Evolutionary conservation across 805 yeast species (phyloP), one percentile per base, ranked within the genome.

Genomic region (Torulaspora franciscae): DNA sequence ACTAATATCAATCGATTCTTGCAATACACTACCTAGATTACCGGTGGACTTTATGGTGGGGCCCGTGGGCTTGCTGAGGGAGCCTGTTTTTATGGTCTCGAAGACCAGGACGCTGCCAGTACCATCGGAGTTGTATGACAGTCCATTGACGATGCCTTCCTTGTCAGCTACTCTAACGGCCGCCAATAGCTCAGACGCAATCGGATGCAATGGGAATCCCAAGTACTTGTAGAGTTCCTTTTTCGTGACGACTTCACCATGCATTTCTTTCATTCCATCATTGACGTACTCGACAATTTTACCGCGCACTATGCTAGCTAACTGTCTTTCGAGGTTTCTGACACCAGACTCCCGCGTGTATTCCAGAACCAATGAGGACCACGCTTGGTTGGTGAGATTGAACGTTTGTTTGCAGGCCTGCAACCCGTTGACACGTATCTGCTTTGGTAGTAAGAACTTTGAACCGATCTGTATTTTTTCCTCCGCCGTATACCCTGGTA

Each of bases 301-400:
- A 48, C 78, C 81, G 42, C 97, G 75, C 56, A 95, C 88, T 24
- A 89, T 72, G 0, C 86, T 73, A 0, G 89, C 89, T 42, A 89
- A 70, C 45, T 75, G 73, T 35, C 95, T 72, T 57, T 88, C 95
- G 48, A 89, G 70, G 47, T 77, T 80, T 54, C 96, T 74, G 14
- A 88, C 95, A 3, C 96, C 96, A 0, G 95, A 79, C 62, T 88
- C 96, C 43, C 90, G 71, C 0, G 95, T 84, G 59, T 87, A 88
- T 50, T 75, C 76, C 2, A 79, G 69, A 22, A 87, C 83, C 38
- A 88, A 68, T 39, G 74, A 73, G 54, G 75, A 66, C 71, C 88
- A 71, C 1, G 83, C 81, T 0, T 72, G 72, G 17, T 76, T 75
- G 13, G 68, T 68, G 4, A 87, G 62, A 4, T 53, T 46, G 6